Evolutionary conservation across 1,284 basidiomycete genomes (phyloP).

Genomic region (Somion occarium): DNA sequence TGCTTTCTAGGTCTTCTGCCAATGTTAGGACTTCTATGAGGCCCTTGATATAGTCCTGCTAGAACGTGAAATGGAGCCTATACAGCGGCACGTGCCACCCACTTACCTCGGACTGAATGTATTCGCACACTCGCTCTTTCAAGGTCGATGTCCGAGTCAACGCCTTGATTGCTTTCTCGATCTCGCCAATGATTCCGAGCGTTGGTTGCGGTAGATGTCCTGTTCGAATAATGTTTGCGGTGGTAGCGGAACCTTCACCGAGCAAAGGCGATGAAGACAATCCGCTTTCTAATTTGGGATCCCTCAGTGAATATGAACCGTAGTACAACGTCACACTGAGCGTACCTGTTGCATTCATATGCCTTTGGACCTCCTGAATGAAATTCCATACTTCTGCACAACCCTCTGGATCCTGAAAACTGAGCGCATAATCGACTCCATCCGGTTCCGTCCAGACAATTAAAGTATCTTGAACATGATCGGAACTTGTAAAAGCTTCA

Average conservation of each 20-base stretch:
- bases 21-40: slow-evolving; percentile 81
- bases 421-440: slow-evolving; percentile 92
- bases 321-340: too few relatives aligned
- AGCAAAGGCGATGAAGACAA: slow-evolving; percentile 55
- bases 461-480: slow-evolving; percentile 70
- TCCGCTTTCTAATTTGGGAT: slow-evolving; percentile 45
- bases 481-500: slow-evolving; percentile 1
- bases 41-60: slow-evolving; percentile 83
- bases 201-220: slow-evolving; percentile 69
- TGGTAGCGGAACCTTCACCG: slow-evolving; percentile 55
- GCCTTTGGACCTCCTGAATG: slow-evolving; percentile 90
- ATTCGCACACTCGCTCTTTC: slow-evolving; percentile 80
- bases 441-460: slow-evolving; percentile 99
- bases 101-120: slow-evolving; percentile 72
- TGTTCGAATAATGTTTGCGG: slow-evolving; percentile 59
- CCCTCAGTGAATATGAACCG: too few relatives aligned
- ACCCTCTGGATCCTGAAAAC: slow-evolving; percentile 95
- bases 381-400: slow-evolving; percentile 98
- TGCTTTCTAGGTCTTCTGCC: slow-evolving; percentile 89
- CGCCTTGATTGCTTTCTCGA: slow-evolving; percentile 71
- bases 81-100: not conserved
- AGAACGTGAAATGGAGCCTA: too few relatives aligned
- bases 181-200: slow-evolving; percentile 69
- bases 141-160: slow-evolving; percentile 59
- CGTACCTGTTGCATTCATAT: slow-evolving; percentile 64